These are phyloP conservation scores for Candida silvicultrix DNA, from an alignment of 805 yeast genomes.

Conservation along the genomic window DNA sequence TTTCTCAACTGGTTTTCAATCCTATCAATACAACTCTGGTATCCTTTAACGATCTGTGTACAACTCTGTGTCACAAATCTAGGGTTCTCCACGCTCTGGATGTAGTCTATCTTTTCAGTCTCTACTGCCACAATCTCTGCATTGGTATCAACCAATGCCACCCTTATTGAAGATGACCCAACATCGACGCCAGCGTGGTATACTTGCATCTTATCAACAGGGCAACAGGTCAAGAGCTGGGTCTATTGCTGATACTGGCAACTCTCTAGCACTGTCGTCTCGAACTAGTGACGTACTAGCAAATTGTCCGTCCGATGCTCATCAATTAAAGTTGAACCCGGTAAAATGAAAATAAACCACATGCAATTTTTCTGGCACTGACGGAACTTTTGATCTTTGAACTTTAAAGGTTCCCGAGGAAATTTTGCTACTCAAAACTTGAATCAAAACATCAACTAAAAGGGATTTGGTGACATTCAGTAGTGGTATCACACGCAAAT, in stretches of 20 bases:
- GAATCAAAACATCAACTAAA: not conserved
- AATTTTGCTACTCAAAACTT: not conserved
- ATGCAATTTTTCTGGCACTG: not conserved
- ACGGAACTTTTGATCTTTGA: not conserved
- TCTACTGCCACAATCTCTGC: constrained; percentile 12
- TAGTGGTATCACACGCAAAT: too few relatives aligned
- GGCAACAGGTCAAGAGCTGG: too few relatives aligned
- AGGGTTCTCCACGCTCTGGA: constrained; percentile 12
- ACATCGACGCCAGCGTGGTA: constrained; percentile 37
- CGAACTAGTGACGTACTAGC: not conserved
- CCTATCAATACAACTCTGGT: constrained; percentile 20
- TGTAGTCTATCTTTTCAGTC: constrained; percentile 19
- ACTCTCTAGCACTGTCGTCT: not conserved
- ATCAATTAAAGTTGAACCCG: not conserved
- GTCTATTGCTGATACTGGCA: too few relatives aligned
- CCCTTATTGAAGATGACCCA: constrained; percentile 45
- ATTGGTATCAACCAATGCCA: constrained; percentile 23
- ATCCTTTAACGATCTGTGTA: constrained; percentile 28
- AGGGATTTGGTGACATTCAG: too few relatives aligned
- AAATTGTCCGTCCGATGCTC: not conserved
- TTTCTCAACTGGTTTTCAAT: not conserved
- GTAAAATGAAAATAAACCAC: not conserved
- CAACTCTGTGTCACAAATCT: constrained; percentile 35
- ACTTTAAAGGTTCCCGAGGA: not conserved
- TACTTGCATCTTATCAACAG: not conserved